These are phyloP conservation scores for Trametopsis cervina DNA, from an alignment of 768 basidiomycete species.

Conservation along the genomic window DNA sequence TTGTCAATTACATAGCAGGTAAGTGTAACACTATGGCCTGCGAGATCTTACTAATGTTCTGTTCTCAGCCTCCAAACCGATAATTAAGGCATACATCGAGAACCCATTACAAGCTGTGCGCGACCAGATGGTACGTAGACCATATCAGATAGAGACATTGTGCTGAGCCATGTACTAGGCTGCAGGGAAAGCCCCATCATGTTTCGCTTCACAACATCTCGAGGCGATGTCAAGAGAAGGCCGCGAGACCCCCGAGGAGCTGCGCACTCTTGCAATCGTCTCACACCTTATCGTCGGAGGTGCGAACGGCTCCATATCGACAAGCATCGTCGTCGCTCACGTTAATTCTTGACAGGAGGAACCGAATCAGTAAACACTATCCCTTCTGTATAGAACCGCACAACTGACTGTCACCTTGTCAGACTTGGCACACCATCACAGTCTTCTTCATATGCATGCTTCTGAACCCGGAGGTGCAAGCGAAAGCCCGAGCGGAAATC, in stretches of 20 bases:
- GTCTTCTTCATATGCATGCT: background rate
- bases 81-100: slow-evolving; percentile 7
- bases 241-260: background rate
- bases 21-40: too few relatives aligned
- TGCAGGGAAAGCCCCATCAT: slow-evolving; percentile 1
- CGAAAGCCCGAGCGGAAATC: slow-evolving; percentile 21
- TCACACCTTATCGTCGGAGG: background rate
- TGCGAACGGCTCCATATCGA: background rate
- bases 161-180: too few relatives aligned
- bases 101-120: background rate
- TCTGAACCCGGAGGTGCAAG: slow-evolving; percentile 11
- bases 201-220: background rate
- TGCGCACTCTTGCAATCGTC: background rate
- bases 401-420: background rate
- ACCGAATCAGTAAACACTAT: slow-evolving; percentile 3
- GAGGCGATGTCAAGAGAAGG: background rate
- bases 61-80: background rate
- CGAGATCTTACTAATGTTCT: too few relatives aligned
- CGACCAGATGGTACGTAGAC: slow-evolving; percentile 2
- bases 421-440: background rate
- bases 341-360: background rate
- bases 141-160: too few relatives aligned
- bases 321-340: background rate
- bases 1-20: slow-evolving; percentile 1
- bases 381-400: background rate